phyloP scores from a whole-genome alignment of 176 grass and related monocot genomes.

The Phragmites australis region DNA sequence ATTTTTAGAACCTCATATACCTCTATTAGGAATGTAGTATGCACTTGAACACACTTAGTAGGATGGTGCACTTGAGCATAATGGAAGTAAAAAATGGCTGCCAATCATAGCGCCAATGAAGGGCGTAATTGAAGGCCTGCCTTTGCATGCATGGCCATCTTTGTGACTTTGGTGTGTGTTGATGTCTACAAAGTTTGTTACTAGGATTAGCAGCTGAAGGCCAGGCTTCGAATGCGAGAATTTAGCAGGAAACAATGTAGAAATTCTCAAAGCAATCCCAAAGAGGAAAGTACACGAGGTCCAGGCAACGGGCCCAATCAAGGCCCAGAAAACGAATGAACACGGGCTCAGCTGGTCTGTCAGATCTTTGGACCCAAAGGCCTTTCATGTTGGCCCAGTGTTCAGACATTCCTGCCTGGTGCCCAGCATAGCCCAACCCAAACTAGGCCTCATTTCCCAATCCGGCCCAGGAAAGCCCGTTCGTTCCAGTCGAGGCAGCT shows the following conservation, averaged over 20 bases:
- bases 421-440: not conserved
- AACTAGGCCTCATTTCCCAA: not conserved
- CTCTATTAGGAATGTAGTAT: not conserved
- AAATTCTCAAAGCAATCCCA: not conserved
- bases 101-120: not conserved
- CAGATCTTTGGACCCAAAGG: no score
- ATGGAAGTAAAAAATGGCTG: constrained; percentile 27
- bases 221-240: not conserved
- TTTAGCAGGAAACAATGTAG: no score
- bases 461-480: not conserved
- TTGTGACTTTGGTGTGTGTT: not conserved
- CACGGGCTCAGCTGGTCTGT: no score
- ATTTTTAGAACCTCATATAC: not conserved
- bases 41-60: not conserved
- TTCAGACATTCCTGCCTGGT: no score
- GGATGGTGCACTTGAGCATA: not conserved
- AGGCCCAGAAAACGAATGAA: not conserved
- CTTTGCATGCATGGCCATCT: not conserved
- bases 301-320: not conserved
- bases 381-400: not conserved
- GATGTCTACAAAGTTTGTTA: not conserved
- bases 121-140: not conserved
- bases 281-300: not conserved
- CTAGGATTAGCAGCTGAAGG: not conserved
- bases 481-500: not conserved